phyloP scores from a whole-genome alignment of 306 rosid species.

The Medicago lupulina region DNA sequence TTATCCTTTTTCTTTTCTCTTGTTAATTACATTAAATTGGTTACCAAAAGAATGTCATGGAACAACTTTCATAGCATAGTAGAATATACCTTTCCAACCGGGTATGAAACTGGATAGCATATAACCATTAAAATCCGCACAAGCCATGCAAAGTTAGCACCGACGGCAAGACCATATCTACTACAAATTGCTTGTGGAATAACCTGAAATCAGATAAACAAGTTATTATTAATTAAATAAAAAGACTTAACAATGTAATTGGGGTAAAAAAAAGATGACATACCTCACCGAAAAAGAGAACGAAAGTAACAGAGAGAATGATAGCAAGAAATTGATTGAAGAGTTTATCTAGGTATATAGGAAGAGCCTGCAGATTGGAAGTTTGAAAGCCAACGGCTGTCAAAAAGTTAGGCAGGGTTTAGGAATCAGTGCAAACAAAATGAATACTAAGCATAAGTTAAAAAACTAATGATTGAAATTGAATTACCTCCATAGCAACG shows the following conservation, averaged over 20 bases:
- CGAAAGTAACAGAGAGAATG: slow-evolving; percentile 93
- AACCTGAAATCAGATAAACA: slow-evolving; percentile 62
- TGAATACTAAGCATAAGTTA: slow-evolving; percentile 42
- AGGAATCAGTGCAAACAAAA: slow-evolving; percentile 13
- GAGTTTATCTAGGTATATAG: slow-evolving; percentile 84
- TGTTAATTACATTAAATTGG: slow-evolving; percentile 20
- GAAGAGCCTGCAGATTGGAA: slow-evolving; percentile 89
- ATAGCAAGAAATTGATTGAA: slow-evolving; percentile 95
- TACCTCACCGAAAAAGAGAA: slow-evolving; percentile 92
- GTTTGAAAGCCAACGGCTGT: slow-evolving; percentile 46
- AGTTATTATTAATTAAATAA: background rate
- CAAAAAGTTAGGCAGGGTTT: slow-evolving; percentile 42
- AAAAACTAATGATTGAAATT: too few relatives aligned
- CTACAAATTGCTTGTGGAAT: slow-evolving; percentile 97
- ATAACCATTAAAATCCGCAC: slow-evolving; percentile 81
- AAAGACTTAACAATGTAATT: background rate
- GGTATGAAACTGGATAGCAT: slow-evolving; percentile 90
- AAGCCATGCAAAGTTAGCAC: slow-evolving; percentile 84
- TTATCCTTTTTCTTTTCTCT: slow-evolving; percentile 10
- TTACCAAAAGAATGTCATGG: slow-evolving; percentile 15
- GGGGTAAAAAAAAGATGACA: slow-evolving; percentile 14
- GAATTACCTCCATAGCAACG: slow-evolving; percentile 84
- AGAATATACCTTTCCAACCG: slow-evolving; percentile 83
- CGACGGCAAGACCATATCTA: slow-evolving; percentile 97
- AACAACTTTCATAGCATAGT: slow-evolving; percentile 2